Conservation (phyloP, 2,329 filamentous ascomycete genomes). For the Aspergillus texensis region DNA sequence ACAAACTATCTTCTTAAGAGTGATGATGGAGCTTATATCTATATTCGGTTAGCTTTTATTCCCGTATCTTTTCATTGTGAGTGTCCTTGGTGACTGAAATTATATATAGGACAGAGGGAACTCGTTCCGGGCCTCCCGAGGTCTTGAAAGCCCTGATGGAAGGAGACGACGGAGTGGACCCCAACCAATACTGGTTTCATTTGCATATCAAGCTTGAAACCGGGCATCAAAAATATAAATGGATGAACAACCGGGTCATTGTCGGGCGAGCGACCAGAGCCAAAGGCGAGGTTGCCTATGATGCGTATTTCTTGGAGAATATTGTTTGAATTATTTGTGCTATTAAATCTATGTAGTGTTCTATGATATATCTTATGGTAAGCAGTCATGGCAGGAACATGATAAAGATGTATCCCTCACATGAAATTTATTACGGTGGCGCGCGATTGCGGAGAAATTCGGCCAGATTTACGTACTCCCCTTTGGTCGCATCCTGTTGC, state of each 20-base stretch:
- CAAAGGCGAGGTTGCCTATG: slow-evolving; percentile 30
- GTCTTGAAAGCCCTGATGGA: slow-evolving; percentile 30
- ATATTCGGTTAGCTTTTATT: slow-evolving; percentile 21
- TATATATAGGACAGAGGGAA: slow-evolving; percentile 28
- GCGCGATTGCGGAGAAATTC: slow-evolving; percentile 28
- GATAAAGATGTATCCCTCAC: neutral
- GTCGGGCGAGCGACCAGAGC: slow-evolving; percentile 27
- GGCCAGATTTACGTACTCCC: slow-evolving; percentile 29
- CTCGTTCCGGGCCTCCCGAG: slow-evolving; percentile 28
- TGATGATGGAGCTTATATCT: slow-evolving; percentile 29
- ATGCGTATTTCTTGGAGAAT: slow-evolving; percentile 32
- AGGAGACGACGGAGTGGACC: slow-evolving; percentile 26
- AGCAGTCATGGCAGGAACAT: neutral
- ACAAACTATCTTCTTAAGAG: slow-evolving; percentile 32
- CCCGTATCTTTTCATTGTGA: neutral
- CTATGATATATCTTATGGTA: neutral
- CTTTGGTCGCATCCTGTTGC: slow-evolving; percentile 28
- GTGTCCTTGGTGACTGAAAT: neutral
- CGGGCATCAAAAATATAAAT: slow-evolving; percentile 27
- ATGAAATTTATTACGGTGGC: neutral
- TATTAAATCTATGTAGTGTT: neutral
- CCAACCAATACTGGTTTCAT: slow-evolving; percentile 31
- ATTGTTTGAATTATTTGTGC: neutral
- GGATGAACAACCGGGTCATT: slow-evolving; percentile 33
- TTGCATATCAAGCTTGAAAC: slow-evolving; percentile 30